A percentile compares a stretch with the other conserved stretches of the same genome.
Conservation (phyloP, 2,329 filamentous ascomycete species). For the Fusarium sp. region DNA sequence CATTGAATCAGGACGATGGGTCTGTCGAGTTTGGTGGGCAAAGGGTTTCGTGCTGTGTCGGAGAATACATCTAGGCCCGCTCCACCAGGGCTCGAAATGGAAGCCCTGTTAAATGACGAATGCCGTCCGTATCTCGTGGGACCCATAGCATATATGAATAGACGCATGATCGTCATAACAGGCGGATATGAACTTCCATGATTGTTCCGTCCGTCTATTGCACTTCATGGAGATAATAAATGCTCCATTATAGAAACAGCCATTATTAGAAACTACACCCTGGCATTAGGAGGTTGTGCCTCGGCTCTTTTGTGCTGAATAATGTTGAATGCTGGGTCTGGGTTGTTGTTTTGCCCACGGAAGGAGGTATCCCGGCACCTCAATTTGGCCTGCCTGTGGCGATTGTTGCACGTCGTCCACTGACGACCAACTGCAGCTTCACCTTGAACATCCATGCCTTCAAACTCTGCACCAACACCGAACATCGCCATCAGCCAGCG, state of each 20-base stretch:
- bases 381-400: neutral
- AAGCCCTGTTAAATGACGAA: neutral
- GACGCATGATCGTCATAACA: conserved; percentile 32
- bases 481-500: conserved; percentile 8
- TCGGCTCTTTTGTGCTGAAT: conserved; percentile 3
- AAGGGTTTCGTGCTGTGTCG: conserved; percentile 3
- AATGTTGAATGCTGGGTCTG: neutral
- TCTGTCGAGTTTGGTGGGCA: conserved; percentile 4
- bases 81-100: conserved; percentile 11
- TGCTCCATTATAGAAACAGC: conserved; percentile 9
- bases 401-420: neutral
- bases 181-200: conserved; percentile 14
- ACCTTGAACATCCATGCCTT: neutral
- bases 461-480: neutral
- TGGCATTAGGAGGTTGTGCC: neutral
- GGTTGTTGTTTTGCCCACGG: neutral
- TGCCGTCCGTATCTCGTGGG: neutral
- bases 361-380: neutral
- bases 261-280: conserved; percentile 1
- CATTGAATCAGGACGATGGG: conserved; percentile 1
- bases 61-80: conserved; percentile 1
- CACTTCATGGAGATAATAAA: conserved; percentile 6
- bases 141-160: neutral
- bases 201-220: conserved; percentile 21
- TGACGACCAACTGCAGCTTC: neutral